Conservation (phyloP, 164 flowering plant genomes). For the Echeveria elegans region DNA sequence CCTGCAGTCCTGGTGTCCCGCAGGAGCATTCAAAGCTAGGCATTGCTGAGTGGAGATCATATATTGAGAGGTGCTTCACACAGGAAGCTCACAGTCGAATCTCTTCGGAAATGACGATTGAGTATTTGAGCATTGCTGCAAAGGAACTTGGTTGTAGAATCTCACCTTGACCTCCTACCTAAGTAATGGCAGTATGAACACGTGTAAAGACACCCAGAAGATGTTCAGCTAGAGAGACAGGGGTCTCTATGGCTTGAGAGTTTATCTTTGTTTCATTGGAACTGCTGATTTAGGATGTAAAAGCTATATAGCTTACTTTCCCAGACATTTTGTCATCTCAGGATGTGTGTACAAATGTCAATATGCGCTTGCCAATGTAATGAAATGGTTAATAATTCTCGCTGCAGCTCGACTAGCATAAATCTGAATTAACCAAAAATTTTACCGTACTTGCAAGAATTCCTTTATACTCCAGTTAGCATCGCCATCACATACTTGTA, state of each 20-base stretch:
- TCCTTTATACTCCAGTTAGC: too few species aligned
- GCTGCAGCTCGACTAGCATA: too few species aligned
- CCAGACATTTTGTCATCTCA: not conserved
- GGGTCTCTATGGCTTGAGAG: not conserved
- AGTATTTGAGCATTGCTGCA: conserved; percentile 64
- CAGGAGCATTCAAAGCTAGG: conserved; percentile 29
- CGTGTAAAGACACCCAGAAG: not conserved
- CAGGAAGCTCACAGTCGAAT: conserved; percentile 79
- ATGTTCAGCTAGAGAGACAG: not conserved
- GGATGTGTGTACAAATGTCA: not conserved
- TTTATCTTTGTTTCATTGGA: not conserved
- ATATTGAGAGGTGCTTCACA: conserved; percentile 66
- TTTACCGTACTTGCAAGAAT: too few species aligned
- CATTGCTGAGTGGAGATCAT: conserved; percentile 56
- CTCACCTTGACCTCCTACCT: conserved; percentile 29
- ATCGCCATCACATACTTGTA: too few species aligned
- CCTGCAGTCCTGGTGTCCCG: conserved; percentile 7
- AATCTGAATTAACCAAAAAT: too few species aligned
- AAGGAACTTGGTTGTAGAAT: conserved; percentile 71
- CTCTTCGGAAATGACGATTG: conserved; percentile 46
- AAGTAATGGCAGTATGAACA: too few species aligned
- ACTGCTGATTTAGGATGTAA: not conserved
- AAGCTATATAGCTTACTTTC: not conserved
- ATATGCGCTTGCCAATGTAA: not conserved
- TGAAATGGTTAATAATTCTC: too few species aligned